Evolutionary conservation across 148 eudicot genomes (phyloP), one percentile per base, ranked within the genome.

Genomic region (Mesembryanthemum crystallinum): DNA sequence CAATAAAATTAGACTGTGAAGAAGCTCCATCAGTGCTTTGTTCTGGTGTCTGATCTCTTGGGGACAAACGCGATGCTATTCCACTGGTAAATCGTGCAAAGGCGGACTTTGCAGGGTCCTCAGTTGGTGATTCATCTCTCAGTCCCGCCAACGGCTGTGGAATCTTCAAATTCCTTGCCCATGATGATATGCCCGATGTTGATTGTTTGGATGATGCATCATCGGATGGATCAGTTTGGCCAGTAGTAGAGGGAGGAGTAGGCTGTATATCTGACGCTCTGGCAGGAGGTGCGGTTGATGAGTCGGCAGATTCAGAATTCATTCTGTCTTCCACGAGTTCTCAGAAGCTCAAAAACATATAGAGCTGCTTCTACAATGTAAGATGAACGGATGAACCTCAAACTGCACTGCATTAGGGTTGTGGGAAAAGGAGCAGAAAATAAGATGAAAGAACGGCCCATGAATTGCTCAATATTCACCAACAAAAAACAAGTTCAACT

Each of bases 31-130:
- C 94, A 76, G 91, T 72, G 51, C 32, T 77, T 75, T 84, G 88
- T 60, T 92, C 97, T 30, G 85, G 71, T 61, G 77, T 83, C 75
- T 89, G 80, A 81, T 87, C 86, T 68, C 78, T 95, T 9, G 99
- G 99, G 54, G 99, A 92, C 81, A 86, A 78, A 8, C 89, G 92
- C 79, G 86, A 65, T 28, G 87, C 86, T 49, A 95, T 59, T 57
- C 99, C 96, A 83, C 93, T 85, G 49, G 97, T 86, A 61, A 95
- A 79, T 84, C 92, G 90, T 57, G 97, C 78, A 80, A 92, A 88
- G 27, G 96, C 68, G 0, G 97, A 92, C 77, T 91, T 92, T 29
- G 79, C 89, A 64, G 91, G 60, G 83, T 69, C 88, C 77, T 63
- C 96, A 70, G 87, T 62, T 39, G 86, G 72, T 20, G 87, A 79